Evolutionary conservation across 2,329 filamentous ascomycete genomes (phyloP).

Genomic region (Xylariaceae sp.): DNA sequence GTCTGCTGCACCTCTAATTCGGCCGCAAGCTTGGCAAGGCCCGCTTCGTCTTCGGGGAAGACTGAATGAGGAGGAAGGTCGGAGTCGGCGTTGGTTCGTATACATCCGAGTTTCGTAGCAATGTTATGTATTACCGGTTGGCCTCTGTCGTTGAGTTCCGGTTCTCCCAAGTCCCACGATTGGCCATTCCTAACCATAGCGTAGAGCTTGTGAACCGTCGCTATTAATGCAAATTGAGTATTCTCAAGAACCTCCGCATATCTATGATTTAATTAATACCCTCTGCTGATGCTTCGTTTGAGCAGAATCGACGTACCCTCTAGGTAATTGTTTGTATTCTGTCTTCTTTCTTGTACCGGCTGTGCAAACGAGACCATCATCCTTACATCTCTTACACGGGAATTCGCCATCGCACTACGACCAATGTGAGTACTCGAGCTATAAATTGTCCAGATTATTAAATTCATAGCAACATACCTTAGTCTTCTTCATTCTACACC

Average conservation of each 20-base stretch:
- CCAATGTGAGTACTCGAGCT: conserved; percentile 14
- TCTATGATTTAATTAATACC: conserved; percentile 31
- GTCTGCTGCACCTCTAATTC: conserved; percentile 49
- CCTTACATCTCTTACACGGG: conserved; percentile 63
- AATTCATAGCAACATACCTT: conserved; percentile 45
- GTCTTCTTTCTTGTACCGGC: conserved; percentile 62
- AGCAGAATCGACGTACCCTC: conserved; percentile 44
- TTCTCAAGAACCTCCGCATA: conserved; percentile 64
- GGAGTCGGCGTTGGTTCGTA: conserved; percentile 58
- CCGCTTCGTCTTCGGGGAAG: conserved; percentile 59
- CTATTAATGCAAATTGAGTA: conserved; percentile 61
- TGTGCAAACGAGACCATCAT: conserved; percentile 61
- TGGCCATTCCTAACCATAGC: conserved; percentile 58
- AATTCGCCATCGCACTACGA: conserved; percentile 60
- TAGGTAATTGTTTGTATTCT: conserved; percentile 63
- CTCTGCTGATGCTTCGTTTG: neutral
- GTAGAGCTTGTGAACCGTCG: conserved; percentile 63
- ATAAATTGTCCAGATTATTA: no score
- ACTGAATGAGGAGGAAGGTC: conserved; percentile 54
- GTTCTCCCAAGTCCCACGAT: conserved; percentile 59
- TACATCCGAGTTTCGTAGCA: conserved; percentile 60
- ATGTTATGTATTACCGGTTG: conserved; percentile 64
- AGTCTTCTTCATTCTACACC: conserved; percentile 67
- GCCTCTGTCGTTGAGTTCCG: conserved; percentile 59
- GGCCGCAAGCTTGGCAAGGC: conserved; percentile 52